Conservation (phyloP, 306 rosid genomes). For the Sindora glabra region DNA sequence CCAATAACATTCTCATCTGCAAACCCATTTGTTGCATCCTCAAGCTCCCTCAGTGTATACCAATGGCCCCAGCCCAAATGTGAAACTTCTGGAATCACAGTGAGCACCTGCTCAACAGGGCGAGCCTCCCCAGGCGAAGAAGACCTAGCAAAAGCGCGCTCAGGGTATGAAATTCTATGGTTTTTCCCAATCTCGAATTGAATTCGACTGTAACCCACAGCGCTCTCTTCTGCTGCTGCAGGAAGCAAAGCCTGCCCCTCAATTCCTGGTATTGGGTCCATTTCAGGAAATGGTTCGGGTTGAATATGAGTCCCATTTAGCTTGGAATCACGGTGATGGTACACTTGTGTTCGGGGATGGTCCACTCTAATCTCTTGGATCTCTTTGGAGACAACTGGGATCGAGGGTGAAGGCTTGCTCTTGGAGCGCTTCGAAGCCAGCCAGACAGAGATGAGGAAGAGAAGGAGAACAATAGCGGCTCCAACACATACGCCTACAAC, state of each 20-base stretch:
- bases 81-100: constrained; percentile 78
- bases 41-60: constrained; percentile 88
- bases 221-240: constrained; percentile 47
- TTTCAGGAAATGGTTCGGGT: constrained; percentile 36
- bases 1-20: constrained; percentile 70
- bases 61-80: constrained; percentile 95
- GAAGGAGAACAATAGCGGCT: constrained; percentile 58
- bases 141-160: constrained; percentile 36
- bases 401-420: constrained; percentile 32
- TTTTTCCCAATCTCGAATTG: constrained; percentile 78
- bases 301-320: constrained; percentile 15
- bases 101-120: constrained; percentile 38
- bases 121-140: constrained; percentile 48
- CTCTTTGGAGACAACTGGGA: constrained; percentile 63
- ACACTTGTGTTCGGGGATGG: constrained; percentile 1
- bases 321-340: constrained; percentile 6
- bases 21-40: constrained; percentile 61
- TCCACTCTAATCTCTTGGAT: constrained; percentile 69
- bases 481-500: constrained; percentile 69
- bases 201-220: constrained; percentile 30
- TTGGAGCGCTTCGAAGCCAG: constrained; percentile 56
- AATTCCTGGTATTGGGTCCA: constrained; percentile 32
- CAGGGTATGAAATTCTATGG: constrained; percentile 66
- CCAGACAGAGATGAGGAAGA: constrained; percentile 63
- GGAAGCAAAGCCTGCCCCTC: constrained; percentile 39